Percentiles rank a stretch among this genome's conserved stretches.
phyloP scores from a whole-genome alignment of 2,329 filamentous ascomycete genomes.

The Calonectria ilicicola region DNA sequence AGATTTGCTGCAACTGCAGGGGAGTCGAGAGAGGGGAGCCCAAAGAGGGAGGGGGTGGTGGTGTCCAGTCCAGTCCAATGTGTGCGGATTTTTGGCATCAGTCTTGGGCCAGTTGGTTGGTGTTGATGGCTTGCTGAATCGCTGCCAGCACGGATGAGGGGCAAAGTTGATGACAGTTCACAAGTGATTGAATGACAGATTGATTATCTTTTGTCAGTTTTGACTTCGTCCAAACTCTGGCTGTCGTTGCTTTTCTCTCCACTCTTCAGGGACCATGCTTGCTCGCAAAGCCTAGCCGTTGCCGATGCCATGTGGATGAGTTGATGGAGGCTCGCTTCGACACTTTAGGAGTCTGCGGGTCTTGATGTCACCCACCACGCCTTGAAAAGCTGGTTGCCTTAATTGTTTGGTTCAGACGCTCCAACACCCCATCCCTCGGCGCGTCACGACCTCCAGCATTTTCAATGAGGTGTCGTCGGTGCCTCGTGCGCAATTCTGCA shows the following conservation, averaged over 20 bases:
- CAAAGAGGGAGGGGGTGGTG: neutral
- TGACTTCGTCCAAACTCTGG: neutral
- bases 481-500: constrained; percentile 39
- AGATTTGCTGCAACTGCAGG: constrained; percentile 37
- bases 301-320: constrained; percentile 16
- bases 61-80: neutral
- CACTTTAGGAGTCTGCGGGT: constrained; percentile 21
- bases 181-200: constrained; percentile 28
- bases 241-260: neutral
- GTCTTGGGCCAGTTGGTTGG: constrained; percentile 19
- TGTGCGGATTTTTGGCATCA: constrained; percentile 25
- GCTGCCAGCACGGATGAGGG: neutral
- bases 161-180: constrained; percentile 10
- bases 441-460: constrained; percentile 18
- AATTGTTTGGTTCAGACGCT: constrained; percentile 9
- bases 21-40: constrained; percentile 4
- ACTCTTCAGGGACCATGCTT: constrained; percentile 28
- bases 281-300: constrained; percentile 22
- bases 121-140: neutral
- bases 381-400: constrained; percentile 15
- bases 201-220: constrained; percentile 29
- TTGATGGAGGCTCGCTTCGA: constrained; percentile 25
- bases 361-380: constrained; percentile 27
- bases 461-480: constrained; percentile 37
- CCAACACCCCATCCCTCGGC: constrained; percentile 8